Conservation (phyloP, 2,329 filamentous ascomycete species). For the Clonostachys byssicola region DNA sequence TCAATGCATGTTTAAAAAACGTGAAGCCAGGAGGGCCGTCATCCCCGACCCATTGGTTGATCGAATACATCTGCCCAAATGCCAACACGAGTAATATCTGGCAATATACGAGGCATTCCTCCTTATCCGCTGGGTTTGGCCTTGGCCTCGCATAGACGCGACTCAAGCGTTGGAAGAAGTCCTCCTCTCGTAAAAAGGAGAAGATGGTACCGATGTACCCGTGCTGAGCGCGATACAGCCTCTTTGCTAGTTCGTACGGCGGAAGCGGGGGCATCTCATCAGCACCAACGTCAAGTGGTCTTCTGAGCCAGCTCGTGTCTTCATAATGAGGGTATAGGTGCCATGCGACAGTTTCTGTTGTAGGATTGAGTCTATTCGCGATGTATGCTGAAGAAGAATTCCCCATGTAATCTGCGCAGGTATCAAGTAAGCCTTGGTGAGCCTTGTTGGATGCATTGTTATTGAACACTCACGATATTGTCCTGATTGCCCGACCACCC, state of each 20-base stretch:
- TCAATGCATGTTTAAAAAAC: conserved; percentile 47
- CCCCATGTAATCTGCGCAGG: conserved; percentile 2
- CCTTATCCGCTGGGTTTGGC: conserved; percentile 33
- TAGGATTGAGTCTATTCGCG: conserved; percentile 2
- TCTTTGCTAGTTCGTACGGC: neutral
- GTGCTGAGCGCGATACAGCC: neutral
- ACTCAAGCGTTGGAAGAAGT: neutral
- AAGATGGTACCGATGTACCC: neutral
- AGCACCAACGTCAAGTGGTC: neutral
- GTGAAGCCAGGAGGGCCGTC: conserved; percentile 50
- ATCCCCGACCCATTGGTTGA: conserved; percentile 49
- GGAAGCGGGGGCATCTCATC: neutral
- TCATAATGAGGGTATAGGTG: conserved; percentile 2
- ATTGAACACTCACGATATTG: neutral
- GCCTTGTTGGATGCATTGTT: neutral
- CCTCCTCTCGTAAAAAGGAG: neutral
- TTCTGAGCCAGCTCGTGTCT: conserved; percentile 1
- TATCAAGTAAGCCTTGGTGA: neutral
- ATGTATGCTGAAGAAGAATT: conserved; percentile 2
- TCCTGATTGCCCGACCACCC: neutral
- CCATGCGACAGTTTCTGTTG: conserved; percentile 1
- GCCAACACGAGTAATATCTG: conserved; percentile 48
- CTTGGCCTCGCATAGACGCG: conserved; percentile 31
- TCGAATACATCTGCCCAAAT: conserved; percentile 51
- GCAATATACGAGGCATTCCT: conserved; percentile 43